phyloP scores from a whole-genome alignment of 2,329 filamentous ascomycete species.

The Cercospora zeae-maydis region DNA sequence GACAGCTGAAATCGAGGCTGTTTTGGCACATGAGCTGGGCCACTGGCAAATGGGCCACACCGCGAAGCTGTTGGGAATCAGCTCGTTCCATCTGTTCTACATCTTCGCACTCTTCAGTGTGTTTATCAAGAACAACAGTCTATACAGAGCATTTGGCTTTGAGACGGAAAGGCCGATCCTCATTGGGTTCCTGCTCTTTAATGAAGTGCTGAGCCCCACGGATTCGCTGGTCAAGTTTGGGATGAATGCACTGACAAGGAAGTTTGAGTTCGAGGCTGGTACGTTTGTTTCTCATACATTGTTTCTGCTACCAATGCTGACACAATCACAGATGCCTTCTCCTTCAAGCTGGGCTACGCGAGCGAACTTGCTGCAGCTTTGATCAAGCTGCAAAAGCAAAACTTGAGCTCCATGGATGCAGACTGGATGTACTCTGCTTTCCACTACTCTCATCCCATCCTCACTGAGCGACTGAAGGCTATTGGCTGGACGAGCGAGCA shows the following conservation, averaged over 20 bases:
- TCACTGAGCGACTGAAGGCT: slow-evolving; percentile 87
- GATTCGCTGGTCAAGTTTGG: slow-evolving; percentile 91
- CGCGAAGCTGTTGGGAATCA: slow-evolving; percentile 79
- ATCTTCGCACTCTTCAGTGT: slow-evolving; percentile 95
- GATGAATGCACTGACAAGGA: slow-evolving; percentile 93
- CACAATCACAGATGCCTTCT: slow-evolving; percentile 65
- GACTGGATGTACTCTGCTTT: slow-evolving; percentile 98
- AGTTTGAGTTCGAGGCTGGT: slow-evolving; percentile 93
- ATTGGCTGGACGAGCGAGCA: slow-evolving; percentile 76
- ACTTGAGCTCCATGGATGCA: slow-evolving; percentile 96
- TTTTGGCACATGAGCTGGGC: slow-evolving; percentile 90
- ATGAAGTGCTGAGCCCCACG: slow-evolving; percentile 89
- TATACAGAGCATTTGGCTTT: slow-evolving; percentile 92
- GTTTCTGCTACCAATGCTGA: neutral
- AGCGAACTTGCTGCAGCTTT: slow-evolving; percentile 79
- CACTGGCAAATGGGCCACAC: slow-evolving; percentile 98
- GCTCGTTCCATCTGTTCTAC: slow-evolving; percentile 86
- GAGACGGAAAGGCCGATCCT: slow-evolving; percentile 79
- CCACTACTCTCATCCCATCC: slow-evolving; percentile 95
- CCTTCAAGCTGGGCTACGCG: slow-evolving; percentile 76
- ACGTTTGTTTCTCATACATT: slow-evolving; percentile 28
- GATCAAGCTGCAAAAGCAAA: slow-evolving; percentile 97
- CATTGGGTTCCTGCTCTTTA: slow-evolving; percentile 96
- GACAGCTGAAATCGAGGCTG: slow-evolving; percentile 86
- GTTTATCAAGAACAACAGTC: slow-evolving; percentile 90